A percentile compares a stretch with the other conserved stretches of the same genome.
Conservation (phyloP, 129 eudicot genomes). For the Centella asiatica region DNA sequence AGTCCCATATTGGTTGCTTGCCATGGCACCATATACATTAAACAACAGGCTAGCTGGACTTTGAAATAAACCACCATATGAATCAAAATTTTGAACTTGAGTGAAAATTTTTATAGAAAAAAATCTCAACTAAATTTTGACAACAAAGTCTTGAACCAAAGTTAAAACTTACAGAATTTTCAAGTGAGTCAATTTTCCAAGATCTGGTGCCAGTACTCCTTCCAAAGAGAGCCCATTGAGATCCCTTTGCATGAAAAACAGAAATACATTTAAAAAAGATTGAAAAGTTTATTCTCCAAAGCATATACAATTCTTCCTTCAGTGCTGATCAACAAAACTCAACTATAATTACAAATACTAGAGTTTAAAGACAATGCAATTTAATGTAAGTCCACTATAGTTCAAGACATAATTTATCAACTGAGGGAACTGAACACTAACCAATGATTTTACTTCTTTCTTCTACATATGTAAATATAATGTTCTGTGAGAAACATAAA, state of each 20-base stretch:
- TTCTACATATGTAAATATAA: neutral
- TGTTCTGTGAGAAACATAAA: neutral
- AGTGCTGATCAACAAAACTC: neutral
- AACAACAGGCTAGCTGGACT: too few species aligned
- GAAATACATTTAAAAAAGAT: neutral
- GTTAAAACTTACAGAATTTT: constrained; percentile 66
- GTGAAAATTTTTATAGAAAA: neutral
- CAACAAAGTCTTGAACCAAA: neutral
- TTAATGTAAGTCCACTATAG: too few species aligned
- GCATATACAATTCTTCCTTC: neutral
- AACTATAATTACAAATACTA: neutral
- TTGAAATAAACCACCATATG: neutral
- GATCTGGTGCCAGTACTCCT: constrained; percentile 74
- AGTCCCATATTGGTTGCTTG: too few species aligned
- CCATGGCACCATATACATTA: neutral
- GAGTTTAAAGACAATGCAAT: neutral
- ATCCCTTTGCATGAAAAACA: constrained; percentile 33
- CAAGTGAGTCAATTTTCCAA: constrained; percentile 65
- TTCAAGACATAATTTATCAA: neutral
- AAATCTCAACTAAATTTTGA: neutral
- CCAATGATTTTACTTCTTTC: neutral
- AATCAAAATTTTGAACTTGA: neutral
- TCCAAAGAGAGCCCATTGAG: constrained; percentile 58
- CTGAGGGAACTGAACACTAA: neutral
- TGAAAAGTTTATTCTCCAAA: neutral